Evolutionary conservation across 192 early-diverging fungal species (phyloP).

Genomic region (Neocallimastix lanati): DNA sequence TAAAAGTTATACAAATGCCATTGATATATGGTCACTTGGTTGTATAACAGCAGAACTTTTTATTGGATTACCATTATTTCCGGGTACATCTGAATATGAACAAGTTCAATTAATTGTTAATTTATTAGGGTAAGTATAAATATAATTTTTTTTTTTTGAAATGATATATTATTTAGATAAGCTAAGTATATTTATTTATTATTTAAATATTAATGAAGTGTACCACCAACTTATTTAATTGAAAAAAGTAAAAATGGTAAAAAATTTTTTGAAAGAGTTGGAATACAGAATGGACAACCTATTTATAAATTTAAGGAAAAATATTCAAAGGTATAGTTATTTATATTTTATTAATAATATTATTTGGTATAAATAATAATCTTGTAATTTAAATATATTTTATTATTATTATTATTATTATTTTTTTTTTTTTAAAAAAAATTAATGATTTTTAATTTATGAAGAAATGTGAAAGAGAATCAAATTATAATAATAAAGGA

Average conservation of each 20-base stretch:
- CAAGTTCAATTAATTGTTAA: conserved; percentile 87
- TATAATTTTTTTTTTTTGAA: neutral
- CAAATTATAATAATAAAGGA: neutral
- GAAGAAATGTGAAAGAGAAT: neutral
- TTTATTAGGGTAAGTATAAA: conserved; percentile 47
- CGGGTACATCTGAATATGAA: conserved; percentile 90
- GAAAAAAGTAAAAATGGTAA: conserved; percentile 77
- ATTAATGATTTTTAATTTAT: too few relatives aligned
- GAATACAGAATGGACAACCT: neutral
- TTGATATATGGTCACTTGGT: conserved; percentile 98
- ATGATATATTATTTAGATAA: too few relatives aligned
- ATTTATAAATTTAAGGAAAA: neutral
- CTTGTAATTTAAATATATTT: too few relatives aligned
- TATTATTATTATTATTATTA: too few relatives aligned
- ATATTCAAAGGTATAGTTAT: neutral
- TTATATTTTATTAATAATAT: too few relatives aligned
- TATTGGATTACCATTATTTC: conserved; percentile 84
- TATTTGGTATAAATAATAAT: too few relatives aligned
- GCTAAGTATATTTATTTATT: too few relatives aligned
- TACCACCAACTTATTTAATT: conserved; percentile 78
- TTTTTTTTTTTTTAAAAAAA: too few relatives aligned
- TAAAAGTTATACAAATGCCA: conserved; percentile 64
- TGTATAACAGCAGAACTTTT: conserved; percentile 94
- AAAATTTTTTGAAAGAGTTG: conserved; percentile 61
- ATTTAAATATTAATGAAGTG: too few relatives aligned